Conservation (phyloP, 805 yeast species). For the Sugiyamaella boreocaroliniensis region DNA sequence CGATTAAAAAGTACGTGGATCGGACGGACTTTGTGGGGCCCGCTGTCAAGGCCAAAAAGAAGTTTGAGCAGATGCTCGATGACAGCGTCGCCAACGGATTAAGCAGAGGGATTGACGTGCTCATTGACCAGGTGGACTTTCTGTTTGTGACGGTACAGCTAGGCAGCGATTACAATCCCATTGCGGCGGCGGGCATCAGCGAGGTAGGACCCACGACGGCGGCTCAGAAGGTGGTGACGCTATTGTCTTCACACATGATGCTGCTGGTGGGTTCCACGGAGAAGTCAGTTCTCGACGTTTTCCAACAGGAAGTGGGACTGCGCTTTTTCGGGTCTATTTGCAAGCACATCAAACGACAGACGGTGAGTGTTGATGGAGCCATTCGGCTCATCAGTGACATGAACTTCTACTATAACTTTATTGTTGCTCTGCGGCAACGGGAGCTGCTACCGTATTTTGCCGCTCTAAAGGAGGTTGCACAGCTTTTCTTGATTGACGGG, state of each 20-base stretch:
- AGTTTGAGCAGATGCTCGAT: slow-evolving; percentile 75
- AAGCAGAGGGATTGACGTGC: slow-evolving; percentile 83
- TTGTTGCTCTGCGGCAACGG: slow-evolving; percentile 45
- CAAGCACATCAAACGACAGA: slow-evolving; percentile 65
- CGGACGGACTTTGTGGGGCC: slow-evolving; percentile 74
- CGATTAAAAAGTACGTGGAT: slow-evolving; percentile 48
- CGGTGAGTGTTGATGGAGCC: slow-evolving; percentile 77
- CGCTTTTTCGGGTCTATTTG: slow-evolving; percentile 71
- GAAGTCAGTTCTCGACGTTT: slow-evolving; percentile 79
- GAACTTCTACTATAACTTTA: slow-evolving; percentile 70
- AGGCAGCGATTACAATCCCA: slow-evolving; percentile 58
- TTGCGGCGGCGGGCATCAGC: slow-evolving; percentile 7
- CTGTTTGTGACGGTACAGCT: slow-evolving; percentile 49
- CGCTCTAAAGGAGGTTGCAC: slow-evolving; percentile 79
- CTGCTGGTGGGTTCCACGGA: slow-evolving; percentile 78
- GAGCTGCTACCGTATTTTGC: slow-evolving; percentile 64
- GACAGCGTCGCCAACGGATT: slow-evolving; percentile 88
- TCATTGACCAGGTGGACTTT: slow-evolving; percentile 72
- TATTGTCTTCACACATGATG: slow-evolving; percentile 65
- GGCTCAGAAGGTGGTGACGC: slow-evolving; percentile 53
- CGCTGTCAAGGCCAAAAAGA: slow-evolving; percentile 70
- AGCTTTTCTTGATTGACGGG: slow-evolving; percentile 66
- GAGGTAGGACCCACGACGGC: slow-evolving; percentile 53
- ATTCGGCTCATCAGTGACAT: slow-evolving; percentile 73
- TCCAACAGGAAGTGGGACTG: slow-evolving; percentile 89